Base-by-base conservation (phyloP, 2,329 filamentous ascomycete species). In the Conoideocrella luteorostrata region DNA sequence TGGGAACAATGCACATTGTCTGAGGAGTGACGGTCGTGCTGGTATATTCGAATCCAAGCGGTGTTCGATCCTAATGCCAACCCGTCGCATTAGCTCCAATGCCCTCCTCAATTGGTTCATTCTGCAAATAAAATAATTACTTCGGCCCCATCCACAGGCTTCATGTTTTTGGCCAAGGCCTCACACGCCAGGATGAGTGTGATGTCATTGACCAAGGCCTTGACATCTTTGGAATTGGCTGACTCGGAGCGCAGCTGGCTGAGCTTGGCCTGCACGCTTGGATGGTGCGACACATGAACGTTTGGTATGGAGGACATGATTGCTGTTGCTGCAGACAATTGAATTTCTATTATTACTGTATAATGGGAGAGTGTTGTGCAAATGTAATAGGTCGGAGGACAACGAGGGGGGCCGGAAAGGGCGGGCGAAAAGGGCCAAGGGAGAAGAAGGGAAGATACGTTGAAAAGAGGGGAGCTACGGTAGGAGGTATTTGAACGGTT, bases 231-330 rank as follows among this genome's bases (percentile, higher is more conserved):
- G 4, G 87, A 74, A 47, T 74, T 78, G 40, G 86, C 80, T 33
- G 71, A 74, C 45, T 78, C 73, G 32, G 87, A 93, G 47, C 91
- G 84, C 37, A 97, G 79, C 68, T 93, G 87, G 54, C 86, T 90
- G 57, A 97, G 80, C 73, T 97, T 97, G 54, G 86, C 88, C 56
- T 77, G 74, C 33, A 96, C 75, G 66, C 88, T 95, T 28, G 91
- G 91, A 65, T 97, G 91, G 13, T 71, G 71, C 30, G 89, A 95
- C 61, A 95, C 70, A 68, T 93, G 88, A 49, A 84, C 78, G 58
- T 83, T 82, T 54, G 74, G 77, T 34, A 82, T 64, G 12, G 57
- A 58, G 38, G 59, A 44, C 64, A 67, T 68, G 47, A 40, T 54
- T 22, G 9, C 9, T n/a, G 30, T 1, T 18, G 20, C n/a, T n/a